phyloP scores from a whole-genome alignment of 495 filamentous ascomycete species.

The Aspergillus affinis region DNA sequence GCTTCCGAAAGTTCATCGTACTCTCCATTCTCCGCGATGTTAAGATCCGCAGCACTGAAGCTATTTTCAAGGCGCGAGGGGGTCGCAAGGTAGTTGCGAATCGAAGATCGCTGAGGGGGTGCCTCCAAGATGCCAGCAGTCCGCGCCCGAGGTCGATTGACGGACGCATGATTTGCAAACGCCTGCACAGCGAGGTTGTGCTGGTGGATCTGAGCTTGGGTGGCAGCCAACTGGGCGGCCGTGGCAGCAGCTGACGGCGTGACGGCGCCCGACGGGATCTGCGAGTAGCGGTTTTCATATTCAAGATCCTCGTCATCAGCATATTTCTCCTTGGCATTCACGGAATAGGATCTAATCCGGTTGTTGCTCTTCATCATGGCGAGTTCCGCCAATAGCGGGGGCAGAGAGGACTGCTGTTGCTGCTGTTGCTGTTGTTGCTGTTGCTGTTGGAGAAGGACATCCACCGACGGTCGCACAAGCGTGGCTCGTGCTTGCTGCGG shows the following conservation, averaged over 20 bases:
- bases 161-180: slow-evolving; percentile 78
- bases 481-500: slow-evolving; percentile 76
- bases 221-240: slow-evolving; percentile 71
- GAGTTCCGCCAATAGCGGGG: slow-evolving; percentile 76
- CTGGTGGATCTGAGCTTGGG: slow-evolving; percentile 86
- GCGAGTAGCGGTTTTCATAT: slow-evolving; percentile 55
- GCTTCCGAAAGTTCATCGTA: slow-evolving; percentile 72
- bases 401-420: slow-evolving; percentile 54
- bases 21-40: slow-evolving; percentile 68
- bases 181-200: slow-evolving; percentile 94
- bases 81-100: slow-evolving; percentile 72
- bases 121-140: slow-evolving; percentile 89
- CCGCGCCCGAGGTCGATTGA: slow-evolving; percentile 80
- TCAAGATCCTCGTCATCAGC: slow-evolving; percentile 90
- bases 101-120: slow-evolving; percentile 68
- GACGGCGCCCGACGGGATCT: slow-evolving; percentile 65
- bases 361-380: slow-evolving; percentile 76
- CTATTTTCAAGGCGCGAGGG: slow-evolving; percentile 82
- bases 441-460: slow-evolving; percentile 48
- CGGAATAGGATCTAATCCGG: slow-evolving; percentile 93
- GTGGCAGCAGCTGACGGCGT: slow-evolving; percentile 68
- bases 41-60: slow-evolving; percentile 77
- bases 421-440: slow-evolving; percentile 59
- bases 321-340: slow-evolving; percentile 98
- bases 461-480: slow-evolving; percentile 57